Evolutionary conservation across 768 basidiomycete species (phyloP).

Genomic region (Russula sp.): DNA sequence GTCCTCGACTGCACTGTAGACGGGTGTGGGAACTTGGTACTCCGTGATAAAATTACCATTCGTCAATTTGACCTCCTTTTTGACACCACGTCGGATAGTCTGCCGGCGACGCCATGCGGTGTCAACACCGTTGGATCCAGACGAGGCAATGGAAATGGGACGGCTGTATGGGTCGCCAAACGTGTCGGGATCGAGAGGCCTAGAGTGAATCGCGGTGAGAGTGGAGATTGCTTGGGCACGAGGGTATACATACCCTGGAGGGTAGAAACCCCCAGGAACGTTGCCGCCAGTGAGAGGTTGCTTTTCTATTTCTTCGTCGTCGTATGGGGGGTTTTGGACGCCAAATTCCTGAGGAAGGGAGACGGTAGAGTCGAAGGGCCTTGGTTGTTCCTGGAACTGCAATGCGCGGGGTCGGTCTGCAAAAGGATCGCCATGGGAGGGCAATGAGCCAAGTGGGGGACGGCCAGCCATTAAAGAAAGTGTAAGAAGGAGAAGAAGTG

Average conservation of each 20-base stretch:
- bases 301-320: slow-evolving; percentile 73
- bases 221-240: background rate
- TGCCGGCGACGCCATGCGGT: slow-evolving; percentile 64
- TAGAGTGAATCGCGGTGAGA: slow-evolving; percentile 16
- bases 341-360: slow-evolving; percentile 51
- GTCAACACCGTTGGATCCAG: slow-evolving; percentile 34
- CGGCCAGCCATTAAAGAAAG: slow-evolving; percentile 27
- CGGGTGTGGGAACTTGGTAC: slow-evolving; percentile 80
- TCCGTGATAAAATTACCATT: slow-evolving; percentile 91
- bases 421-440: slow-evolving; percentile 59
- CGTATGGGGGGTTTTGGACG: slow-evolving; percentile 36
- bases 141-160: slow-evolving; percentile 38
- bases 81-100: slow-evolving; percentile 87
- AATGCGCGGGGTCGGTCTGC: slow-evolving; percentile 58
- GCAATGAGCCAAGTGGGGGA: slow-evolving; percentile 28
- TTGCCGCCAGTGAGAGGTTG: slow-evolving; percentile 62
- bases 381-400: slow-evolving; percentile 54
- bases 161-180: slow-evolving; percentile 64
- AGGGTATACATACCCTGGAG: slow-evolving; percentile 52
- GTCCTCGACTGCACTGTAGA: slow-evolving; percentile 74
- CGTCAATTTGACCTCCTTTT: slow-evolving; percentile 91
- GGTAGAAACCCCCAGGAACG: slow-evolving; percentile 64
- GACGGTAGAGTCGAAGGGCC: slow-evolving; percentile 53
- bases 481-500: background rate
- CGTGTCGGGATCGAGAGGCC: slow-evolving; percentile 45